Conservation (phyloP, 352 stramenopile species). For the Globisporangium heterothallicum region DNA sequence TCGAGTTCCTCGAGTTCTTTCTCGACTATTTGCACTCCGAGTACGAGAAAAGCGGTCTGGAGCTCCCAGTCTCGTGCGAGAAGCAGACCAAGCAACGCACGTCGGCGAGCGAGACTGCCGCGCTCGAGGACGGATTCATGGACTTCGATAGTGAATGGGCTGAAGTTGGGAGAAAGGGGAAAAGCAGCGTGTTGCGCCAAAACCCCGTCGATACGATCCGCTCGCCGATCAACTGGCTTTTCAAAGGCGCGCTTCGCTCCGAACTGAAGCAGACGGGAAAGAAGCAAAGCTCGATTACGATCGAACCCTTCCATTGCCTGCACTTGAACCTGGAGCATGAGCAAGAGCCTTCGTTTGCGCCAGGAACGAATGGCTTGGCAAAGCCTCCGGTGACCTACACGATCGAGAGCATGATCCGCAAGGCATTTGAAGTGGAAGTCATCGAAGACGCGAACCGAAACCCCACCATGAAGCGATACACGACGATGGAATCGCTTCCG, state of each 20-base stretch:
- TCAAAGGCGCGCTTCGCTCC: slow-evolving; percentile 74
- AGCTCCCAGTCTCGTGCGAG: slow-evolving; percentile 51
- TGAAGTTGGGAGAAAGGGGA: slow-evolving; percentile 73
- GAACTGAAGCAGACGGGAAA: slow-evolving; percentile 70
- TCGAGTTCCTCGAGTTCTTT: slow-evolving; percentile 86
- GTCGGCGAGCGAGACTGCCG: slow-evolving; percentile 11
- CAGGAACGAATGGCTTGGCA: slow-evolving; percentile 29
- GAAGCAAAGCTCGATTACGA: slow-evolving; percentile 76
- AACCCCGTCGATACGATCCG: slow-evolving; percentile 56
- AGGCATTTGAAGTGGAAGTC: slow-evolving; percentile 67
- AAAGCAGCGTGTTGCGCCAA: slow-evolving; percentile 68
- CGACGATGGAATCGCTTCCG: slow-evolving; percentile 65
- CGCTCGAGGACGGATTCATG: slow-evolving; percentile 13
- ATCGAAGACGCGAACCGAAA: slow-evolving; percentile 51
- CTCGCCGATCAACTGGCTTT: slow-evolving; percentile 83
- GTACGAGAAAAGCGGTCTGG: slow-evolving; percentile 67
- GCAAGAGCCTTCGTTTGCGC: slow-evolving; percentile 21
- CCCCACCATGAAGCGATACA: slow-evolving; percentile 65
- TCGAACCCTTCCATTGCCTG: slow-evolving; percentile 84
- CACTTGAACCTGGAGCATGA: slow-evolving; percentile 77
- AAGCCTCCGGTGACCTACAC: slow-evolving; percentile 37
- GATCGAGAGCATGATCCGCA: slow-evolving; percentile 72
- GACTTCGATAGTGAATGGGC: slow-evolving; percentile 68
- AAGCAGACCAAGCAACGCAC: slow-evolving; percentile 47
- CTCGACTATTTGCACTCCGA: slow-evolving; percentile 79